Evolutionary conservation across 2,329 filamentous ascomycete species (phyloP).

Genomic region (Ascomycota sp.): DNA sequence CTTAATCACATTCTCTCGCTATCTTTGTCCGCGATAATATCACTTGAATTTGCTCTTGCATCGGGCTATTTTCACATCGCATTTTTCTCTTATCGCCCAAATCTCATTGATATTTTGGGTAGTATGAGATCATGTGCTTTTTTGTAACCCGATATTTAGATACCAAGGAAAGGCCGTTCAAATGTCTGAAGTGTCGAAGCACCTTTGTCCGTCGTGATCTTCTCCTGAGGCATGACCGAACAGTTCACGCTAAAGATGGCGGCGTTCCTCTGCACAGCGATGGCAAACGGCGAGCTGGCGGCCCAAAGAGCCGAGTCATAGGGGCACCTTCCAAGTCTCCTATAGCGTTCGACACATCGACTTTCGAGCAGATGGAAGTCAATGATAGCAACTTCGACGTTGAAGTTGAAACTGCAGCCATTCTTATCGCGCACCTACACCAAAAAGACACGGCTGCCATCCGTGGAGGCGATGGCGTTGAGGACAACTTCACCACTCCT

Average conservation of each 20-base stretch:
- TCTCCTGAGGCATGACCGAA: slow-evolving; percentile 89
- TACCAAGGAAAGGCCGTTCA: slow-evolving; percentile 97
- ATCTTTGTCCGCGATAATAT: too few relatives aligned
- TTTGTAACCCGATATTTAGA: slow-evolving; percentile 30
- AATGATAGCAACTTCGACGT: slow-evolving; percentile 86
- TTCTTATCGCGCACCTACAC: slow-evolving; percentile 96
- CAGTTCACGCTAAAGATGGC: slow-evolving; percentile 95
- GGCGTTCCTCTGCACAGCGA: slow-evolving; percentile 87
- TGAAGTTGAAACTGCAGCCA: slow-evolving; percentile 92
- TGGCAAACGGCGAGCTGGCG: slow-evolving; percentile 62
- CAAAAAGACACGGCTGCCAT: slow-evolving; percentile 72
- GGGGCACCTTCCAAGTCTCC: slow-evolving; percentile 53
- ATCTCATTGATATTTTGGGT: neutral
- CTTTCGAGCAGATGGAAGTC: slow-evolving; percentile 81
- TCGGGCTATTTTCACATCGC: too few relatives aligned
- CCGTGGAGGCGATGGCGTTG: slow-evolving; percentile 32
- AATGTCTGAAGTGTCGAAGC: slow-evolving; percentile 93
- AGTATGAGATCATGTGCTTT: neutral
- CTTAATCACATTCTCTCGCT: neutral
- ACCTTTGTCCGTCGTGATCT: slow-evolving; percentile 96
- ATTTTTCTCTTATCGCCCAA: neutral
- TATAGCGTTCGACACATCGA: slow-evolving; percentile 62
- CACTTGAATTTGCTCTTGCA: too few relatives aligned
- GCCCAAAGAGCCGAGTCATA: slow-evolving; percentile 44
- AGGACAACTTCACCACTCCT: slow-evolving; percentile 39